Evolutionary conservation across 192 early-diverging fungal genomes (phyloP).

Genomic region (Diversispora epigaea): DNA sequence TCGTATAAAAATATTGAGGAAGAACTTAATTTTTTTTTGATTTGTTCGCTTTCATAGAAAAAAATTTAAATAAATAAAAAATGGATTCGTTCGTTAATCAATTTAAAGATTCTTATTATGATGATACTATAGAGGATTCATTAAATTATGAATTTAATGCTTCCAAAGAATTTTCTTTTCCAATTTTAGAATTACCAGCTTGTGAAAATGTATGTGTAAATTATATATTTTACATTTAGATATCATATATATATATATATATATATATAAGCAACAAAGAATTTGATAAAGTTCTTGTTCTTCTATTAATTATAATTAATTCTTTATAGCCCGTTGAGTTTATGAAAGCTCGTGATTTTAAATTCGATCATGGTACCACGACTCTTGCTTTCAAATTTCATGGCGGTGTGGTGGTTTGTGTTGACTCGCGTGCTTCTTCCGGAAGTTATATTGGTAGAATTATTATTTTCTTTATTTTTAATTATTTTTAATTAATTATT

Average conservation of each 20-base stretch:
- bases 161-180: constrained; percentile 51
- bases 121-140: constrained; percentile 23
- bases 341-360: constrained; percentile 79
- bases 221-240: background rate
- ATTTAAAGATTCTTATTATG: constrained; percentile 36
- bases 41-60: too few species aligned
- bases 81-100: constrained; percentile 46
- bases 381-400: constrained; percentile 98
- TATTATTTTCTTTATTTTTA: too few species aligned
- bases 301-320: background rate
- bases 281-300: background rate
- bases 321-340: constrained; percentile 77
- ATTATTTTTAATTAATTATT: too few species aligned
- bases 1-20: too few species aligned
- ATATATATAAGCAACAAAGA: too few species aligned
- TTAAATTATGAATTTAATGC: constrained; percentile 46
- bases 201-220: constrained; percentile 49
- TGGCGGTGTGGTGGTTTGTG: constrained; percentile 89
- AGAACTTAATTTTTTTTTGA: too few species aligned
- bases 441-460: constrained; percentile 82
- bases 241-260: background rate
- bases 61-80: constrained; percentile 6
- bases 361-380: constrained; percentile 95
- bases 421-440: constrained; percentile 94
- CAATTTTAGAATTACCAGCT: constrained; percentile 58